Evolutionary conservation across 768 basidiomycete genomes (phyloP), one percentile per base, ranked within the genome.

Genomic region (Tylopilus rubrobrunneus): DNA sequence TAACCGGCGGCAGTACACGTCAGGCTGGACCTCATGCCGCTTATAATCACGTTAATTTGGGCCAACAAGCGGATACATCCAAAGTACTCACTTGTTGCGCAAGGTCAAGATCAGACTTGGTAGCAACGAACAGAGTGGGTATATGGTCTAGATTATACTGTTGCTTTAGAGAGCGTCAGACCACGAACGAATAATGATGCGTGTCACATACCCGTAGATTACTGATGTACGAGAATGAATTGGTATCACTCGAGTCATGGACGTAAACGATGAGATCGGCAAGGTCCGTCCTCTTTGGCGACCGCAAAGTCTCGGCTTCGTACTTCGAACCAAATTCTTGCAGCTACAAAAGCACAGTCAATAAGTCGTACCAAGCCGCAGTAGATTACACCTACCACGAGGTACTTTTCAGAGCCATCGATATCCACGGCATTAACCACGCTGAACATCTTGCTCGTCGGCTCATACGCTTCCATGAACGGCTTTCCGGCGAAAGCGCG

Each of bases 301-400:
- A 92, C 56, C 94, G 82, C 52, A 98, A 74, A 10, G 83, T 86
- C 70, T 98, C 96, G 0, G 89, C 80, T 71, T 99, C 96, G 62
- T 96, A 97, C 68, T 87, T 89, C 39, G 92, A 94, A 15, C 96
- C 96, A 67, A 98, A 98, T 65, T 99, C 96, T 77, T 98, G 96
- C 45, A 99, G 73, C 96, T 97, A 62, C 29, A 55, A 43, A 44
- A 33, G 36, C 7, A n/a, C 10, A 8, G 39, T 51, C 37, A 48
- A 28, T 19, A 33, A 21, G 19, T 19, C 31, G 7, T 15, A 28
- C 12, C 21, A 33, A 9, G 29, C 92, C 91, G 60, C 33, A 48
- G 43, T 25, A 44, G 37, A 21, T 44, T 25, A 50, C 25, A 83
- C 93, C 68, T 58, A 98, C 96, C 65, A 99, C 89, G 19, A 99